Conservation (phyloP, 495 filamentous ascomycete species). For the Bombardia bombarda region DNA sequence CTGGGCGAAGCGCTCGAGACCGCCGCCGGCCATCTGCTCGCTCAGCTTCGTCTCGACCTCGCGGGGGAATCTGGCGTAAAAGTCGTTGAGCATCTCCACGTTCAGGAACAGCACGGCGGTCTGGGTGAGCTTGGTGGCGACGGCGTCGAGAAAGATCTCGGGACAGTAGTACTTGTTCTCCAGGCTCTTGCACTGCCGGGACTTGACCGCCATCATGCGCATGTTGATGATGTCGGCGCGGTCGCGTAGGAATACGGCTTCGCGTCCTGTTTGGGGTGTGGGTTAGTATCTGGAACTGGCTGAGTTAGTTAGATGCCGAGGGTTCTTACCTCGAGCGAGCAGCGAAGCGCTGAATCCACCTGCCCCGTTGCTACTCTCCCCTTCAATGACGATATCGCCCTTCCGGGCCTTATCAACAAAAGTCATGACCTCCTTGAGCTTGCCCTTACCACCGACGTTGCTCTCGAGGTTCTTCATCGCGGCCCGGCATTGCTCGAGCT, state of each 20-base stretch:
- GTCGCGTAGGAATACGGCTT: constrained; percentile 88
- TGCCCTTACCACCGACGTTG: constrained; percentile 67
- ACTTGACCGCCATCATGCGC: constrained; percentile 78
- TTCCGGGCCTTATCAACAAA: constrained; percentile 86
- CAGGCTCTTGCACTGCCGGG: constrained; percentile 70
- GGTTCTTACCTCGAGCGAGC: constrained; percentile 60
- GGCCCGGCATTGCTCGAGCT: constrained; percentile 72
- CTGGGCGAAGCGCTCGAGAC: constrained; percentile 82
- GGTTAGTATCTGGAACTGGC: constrained; percentile 10
- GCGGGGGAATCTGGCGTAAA: constrained; percentile 93
- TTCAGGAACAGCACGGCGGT: constrained; percentile 97
- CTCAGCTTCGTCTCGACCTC: constrained; percentile 86
- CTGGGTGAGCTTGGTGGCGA: constrained; percentile 87
- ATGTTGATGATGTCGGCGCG: constrained; percentile 83
- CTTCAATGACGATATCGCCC: constrained; percentile 76
- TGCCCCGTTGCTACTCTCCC: constrained; percentile 72
- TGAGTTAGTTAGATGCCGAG: not conserved
- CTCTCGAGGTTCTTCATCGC: constrained; percentile 70
- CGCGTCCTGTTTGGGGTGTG: constrained; percentile 53
- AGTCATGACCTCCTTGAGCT: constrained; percentile 77
- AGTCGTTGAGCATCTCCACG: constrained; percentile 92
- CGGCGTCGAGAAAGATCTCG: constrained; percentile 93
- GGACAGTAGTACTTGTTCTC: constrained; percentile 95
- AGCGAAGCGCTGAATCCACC: constrained; percentile 86
- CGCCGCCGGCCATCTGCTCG: constrained; percentile 62